Evolutionary conservation across 2,329 filamentous ascomycete species (phyloP), one percentile per base, ranked within the genome.

Genomic region (Parafenestella ontariensis): DNA sequence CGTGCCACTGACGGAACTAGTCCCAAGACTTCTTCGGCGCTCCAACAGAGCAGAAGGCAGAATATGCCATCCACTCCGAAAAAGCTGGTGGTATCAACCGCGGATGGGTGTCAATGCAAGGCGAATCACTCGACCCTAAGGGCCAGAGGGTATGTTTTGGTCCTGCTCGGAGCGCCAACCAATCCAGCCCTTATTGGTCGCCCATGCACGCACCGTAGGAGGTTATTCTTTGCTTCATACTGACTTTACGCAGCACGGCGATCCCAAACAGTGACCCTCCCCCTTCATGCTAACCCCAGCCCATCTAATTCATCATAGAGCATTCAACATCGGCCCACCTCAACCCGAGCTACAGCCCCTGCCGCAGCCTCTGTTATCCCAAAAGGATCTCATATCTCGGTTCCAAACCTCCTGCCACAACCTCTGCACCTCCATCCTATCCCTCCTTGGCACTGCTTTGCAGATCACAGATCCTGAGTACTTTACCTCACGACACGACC

Each of bases 241-340:
- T 52, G 42, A 52, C 11, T 17, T 10, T n/a, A 36, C 9, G 9
- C 60, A 92, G 88, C 82, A 87, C 28, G 91, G 91, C 15, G 91
- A 96, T 69, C 91, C 90, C 65, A 71, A 54, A 62, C 95, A 92
- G 31, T 34, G 17, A 34, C 13, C 15, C 15, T 17, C 15, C 13
- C 31, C 31, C 31, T 34, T 17, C 13, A 5, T 13, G 17, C 31
- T 13, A n/a, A n/a, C 10, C 4, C 31, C 31, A 4, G 9, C 4
- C 13, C 31, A 34, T 5, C 31, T 34, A 34, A 34, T 17, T n/a
- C 15, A 8, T 34, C 3, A 34, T 13, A 34, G 31, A 79, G 92
- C 89, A 33, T 94, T 98, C 82, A 99, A 98, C 79, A 89, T 98
- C 70, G 91, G 89, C 61, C 86, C 91, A 64, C 96, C 95, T 71